Evolutionary conservation across 2,329 filamentous ascomycete genomes (phyloP).

Genomic region (Pseudophaeomoniella oleicola): DNA sequence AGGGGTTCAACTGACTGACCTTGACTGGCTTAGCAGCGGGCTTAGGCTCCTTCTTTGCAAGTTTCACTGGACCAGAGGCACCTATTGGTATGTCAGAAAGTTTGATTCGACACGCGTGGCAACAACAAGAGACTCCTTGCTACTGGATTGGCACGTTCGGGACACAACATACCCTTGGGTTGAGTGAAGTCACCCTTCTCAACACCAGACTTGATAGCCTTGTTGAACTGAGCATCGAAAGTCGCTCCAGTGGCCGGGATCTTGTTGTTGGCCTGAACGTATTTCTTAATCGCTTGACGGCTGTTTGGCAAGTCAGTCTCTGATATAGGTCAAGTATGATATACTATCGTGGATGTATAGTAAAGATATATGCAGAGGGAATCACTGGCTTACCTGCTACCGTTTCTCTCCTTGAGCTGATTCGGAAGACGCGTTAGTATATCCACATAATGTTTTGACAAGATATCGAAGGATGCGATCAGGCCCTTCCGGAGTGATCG

Average conservation of each 20-base stretch:
- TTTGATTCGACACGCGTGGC: no score
- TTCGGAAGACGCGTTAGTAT: slow-evolving; percentile 34
- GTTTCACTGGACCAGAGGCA: slow-evolving; percentile 80
- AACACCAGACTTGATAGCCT: slow-evolving; percentile 65
- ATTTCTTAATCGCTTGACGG: slow-evolving; percentile 62
- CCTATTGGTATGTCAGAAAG: no score
- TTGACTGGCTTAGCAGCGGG: slow-evolving; percentile 25
- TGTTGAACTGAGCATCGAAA: slow-evolving; percentile 71
- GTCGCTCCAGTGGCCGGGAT: slow-evolving; percentile 37
- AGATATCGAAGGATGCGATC: slow-evolving; percentile 4
- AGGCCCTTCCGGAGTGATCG: slow-evolving; percentile 3
- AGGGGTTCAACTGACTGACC: slow-evolving; percentile 12
- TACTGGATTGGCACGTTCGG: not conserved
- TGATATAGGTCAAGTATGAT: slow-evolving; percentile 10
- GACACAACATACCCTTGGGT: slow-evolving; percentile 65
- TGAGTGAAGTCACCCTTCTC: slow-evolving; percentile 78
- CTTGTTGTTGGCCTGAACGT: slow-evolving; percentile 58
- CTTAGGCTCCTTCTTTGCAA: slow-evolving; percentile 60
- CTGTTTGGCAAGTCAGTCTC: slow-evolving; percentile 23
- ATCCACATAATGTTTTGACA: not conserved
- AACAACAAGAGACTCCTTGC: not conserved
- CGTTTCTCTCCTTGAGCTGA: slow-evolving; percentile 57
- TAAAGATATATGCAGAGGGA: no score
- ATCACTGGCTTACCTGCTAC: slow-evolving; percentile 46
- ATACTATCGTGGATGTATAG: slow-evolving; percentile 5